phyloP scores from a whole-genome alignment of 2,329 filamentous ascomycete species.

The Coniochaeta ligniaria region DNA sequence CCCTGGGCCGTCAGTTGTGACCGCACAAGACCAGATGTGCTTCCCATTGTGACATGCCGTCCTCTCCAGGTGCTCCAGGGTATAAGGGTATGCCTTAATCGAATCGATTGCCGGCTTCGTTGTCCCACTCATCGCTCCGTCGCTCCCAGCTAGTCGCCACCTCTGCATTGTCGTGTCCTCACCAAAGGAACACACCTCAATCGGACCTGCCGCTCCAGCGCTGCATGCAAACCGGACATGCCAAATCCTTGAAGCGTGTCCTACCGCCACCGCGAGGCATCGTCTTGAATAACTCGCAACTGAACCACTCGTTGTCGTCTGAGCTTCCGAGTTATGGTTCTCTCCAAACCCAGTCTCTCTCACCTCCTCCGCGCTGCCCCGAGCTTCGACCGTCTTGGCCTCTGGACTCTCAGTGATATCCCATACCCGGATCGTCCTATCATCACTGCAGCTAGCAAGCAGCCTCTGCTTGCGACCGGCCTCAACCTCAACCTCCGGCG shows the following conservation, averaged over 20 bases:
- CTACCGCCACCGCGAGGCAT: constrained; percentile 69
- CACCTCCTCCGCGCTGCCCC: constrained; percentile 21
- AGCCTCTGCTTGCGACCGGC: constrained; percentile 43
- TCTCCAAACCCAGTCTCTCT: constrained; percentile 54
- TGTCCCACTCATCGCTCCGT: neutral
- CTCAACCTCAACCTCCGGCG: constrained; percentile 37
- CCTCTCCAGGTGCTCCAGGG: constrained; percentile 45
- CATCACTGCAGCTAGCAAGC: constrained; percentile 91
- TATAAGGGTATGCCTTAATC: constrained; percentile 9
- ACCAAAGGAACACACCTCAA: constrained; percentile 62
- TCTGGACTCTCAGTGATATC: constrained; percentile 56
- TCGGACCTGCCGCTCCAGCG: constrained; percentile 3
- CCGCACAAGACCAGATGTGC: constrained; percentile 75
- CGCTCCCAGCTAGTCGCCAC: constrained; percentile 40
- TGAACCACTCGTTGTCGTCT: constrained; percentile 17
- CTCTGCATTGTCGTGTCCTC: constrained; percentile 74
- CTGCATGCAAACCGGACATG: constrained; percentile 55
- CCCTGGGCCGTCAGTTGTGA: constrained; percentile 19
- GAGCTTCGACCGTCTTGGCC: constrained; percentile 19
- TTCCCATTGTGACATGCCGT: constrained; percentile 72
- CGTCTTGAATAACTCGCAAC: constrained; percentile 16
- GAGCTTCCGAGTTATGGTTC: constrained; percentile 30
- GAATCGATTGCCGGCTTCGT: neutral
- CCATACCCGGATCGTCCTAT: constrained; percentile 85
- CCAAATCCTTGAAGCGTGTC: constrained; percentile 88